Base-by-base conservation (phyloP, 345 rosid species). In the Pistacia vera region DNA sequence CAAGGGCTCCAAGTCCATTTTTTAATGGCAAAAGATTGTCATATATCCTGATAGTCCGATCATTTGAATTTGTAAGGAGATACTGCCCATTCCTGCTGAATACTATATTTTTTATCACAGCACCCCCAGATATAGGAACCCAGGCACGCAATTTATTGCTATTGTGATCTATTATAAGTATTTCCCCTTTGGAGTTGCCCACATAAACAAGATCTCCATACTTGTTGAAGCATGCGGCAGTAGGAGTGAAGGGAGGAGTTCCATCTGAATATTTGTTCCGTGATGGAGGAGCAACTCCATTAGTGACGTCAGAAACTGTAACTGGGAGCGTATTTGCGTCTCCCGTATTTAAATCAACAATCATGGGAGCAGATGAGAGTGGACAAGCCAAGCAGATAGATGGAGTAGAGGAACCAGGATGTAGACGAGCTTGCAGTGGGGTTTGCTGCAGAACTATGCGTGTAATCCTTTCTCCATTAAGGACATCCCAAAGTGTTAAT, bases 181-280 rank as follows among this genome's bases (percentile, higher is more conserved):
- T 90, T 76, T 97, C 99, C 68, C 99, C 99, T 85, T 89, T 97
- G 6, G 98, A 91, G 71, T 94, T 97, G 16, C 99, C 99, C 20
- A 93, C 83, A 77, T 97, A 97, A 79, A 97, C 92, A 72, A 97
- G 86, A 90, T 97, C 97, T 63, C 99, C 99, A 60, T 55, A 74
- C 87, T 94, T 97, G 82, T 97, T 91, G 85, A 94, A 97, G 86
- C 99, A 97, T 3, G 99, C 98, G 55, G 97, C 92, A 55, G 97
- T 89, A 3, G 97, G 94, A 75, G 97, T 87, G 83, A 86, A 90
- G 79, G 90, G 81, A 18, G 88, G 88, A 78, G 84, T 78, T 63
- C 90, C 90, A 54, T 92, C 97, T 2, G 92, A 74, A 56, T 83
- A 73, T 78, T 93, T 95, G 81, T 84, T 92, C 58, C 97, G 97